A percentile compares a stretch with the other conserved stretches of the same genome.
Conservation (phyloP, 768 basidiomycete species). For the Tricholoma sp. region DNA sequence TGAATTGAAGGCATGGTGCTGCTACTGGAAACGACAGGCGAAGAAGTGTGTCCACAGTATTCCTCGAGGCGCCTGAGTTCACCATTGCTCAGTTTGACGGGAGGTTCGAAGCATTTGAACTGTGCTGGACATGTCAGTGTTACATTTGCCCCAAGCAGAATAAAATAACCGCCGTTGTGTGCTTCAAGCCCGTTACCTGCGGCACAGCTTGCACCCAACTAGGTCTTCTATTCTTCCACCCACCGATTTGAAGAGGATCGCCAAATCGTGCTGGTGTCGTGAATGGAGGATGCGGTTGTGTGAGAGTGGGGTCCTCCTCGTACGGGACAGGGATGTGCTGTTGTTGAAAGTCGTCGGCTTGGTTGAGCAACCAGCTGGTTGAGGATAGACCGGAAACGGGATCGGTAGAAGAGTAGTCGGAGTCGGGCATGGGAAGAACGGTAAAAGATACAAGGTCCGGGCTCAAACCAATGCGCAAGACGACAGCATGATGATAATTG, state of each 20-base stretch:
- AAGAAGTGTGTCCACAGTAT: neutral
- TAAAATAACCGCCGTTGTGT: neutral
- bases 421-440: neutral
- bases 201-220: neutral
- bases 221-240: neutral
- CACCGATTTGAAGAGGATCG: neutral
- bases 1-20: too few relatives aligned
- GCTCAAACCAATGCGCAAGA: too few relatives aligned
- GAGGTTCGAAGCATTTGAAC: neutral
- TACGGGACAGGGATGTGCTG: too few relatives aligned
- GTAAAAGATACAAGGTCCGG: neutral
- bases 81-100: neutral
- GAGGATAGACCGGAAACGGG: too few relatives aligned
- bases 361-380: too few relatives aligned
- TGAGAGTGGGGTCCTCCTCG: neutral
- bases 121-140: neutral
- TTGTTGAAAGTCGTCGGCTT: too few relatives aligned
- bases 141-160: neutral
- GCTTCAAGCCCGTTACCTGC: neutral
- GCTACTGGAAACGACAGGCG: neutral
- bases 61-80: neutral
- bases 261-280: neutral
- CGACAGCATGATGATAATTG: too few relatives aligned
- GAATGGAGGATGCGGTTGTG: neutral
- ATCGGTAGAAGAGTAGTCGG: too few relatives aligned